phyloP scores from a whole-genome alignment of 192 early-diverging fungal species.

The Phlyctochytrium arcticum region DNA sequence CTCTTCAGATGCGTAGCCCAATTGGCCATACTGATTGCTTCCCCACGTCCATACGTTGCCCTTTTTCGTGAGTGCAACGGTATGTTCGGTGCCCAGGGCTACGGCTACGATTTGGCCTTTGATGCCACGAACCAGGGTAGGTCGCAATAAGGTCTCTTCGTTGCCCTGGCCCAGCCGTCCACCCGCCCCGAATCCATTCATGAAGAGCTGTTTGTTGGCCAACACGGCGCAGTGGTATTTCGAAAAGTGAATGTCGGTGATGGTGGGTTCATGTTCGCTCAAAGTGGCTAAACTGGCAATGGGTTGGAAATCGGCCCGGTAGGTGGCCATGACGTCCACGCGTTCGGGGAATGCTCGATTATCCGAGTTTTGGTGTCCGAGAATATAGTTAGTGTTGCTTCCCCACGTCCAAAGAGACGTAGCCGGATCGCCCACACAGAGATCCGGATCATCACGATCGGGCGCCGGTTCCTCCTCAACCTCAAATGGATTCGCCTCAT shows the following conservation, averaged over 20 bases:
- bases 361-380: constrained; percentile 65
- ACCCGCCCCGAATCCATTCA: constrained; percentile 66
- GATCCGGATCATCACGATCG: constrained; percentile 2
- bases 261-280: constrained; percentile 20
- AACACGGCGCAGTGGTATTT: constrained; percentile 66
- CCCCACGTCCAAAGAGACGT: constrained; percentile 71
- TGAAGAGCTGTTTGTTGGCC: constrained; percentile 43
- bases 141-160: constrained; percentile 56
- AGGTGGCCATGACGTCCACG: constrained; percentile 40
- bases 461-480: neutral
- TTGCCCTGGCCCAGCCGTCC: constrained; percentile 64
- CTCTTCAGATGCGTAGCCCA: constrained; percentile 35
- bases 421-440: neutral
- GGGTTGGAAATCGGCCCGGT: constrained; percentile 19
- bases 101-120: constrained; percentile 31
- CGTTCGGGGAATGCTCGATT: constrained; percentile 61
- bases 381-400: constrained; percentile 61
- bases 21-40: constrained; percentile 12
- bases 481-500: neutral
- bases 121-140: constrained; percentile 43
- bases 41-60: constrained; percentile 66
- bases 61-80: constrained; percentile 49
- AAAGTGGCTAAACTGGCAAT: constrained; percentile 22
- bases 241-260: constrained; percentile 48
- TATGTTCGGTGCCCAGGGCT: constrained; percentile 69